These are phyloP conservation scores for Candida argentea DNA, from an alignment of 805 yeast species.

Conservation along the genomic window DNA sequence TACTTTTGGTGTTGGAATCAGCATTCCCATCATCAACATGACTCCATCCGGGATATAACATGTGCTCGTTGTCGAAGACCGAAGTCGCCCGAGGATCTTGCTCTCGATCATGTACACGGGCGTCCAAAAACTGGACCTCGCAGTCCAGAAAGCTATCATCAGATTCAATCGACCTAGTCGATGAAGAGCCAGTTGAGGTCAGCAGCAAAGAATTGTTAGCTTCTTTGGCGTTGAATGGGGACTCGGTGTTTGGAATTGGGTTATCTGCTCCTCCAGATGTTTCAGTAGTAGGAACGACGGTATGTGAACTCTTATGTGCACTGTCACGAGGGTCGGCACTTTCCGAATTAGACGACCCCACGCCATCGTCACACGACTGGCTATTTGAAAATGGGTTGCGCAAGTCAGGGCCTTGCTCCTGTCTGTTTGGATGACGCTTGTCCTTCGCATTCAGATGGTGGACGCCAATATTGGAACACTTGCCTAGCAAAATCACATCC, in stretches of 20 bases:
- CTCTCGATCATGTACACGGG: constrained; percentile 5
- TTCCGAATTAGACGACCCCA: neutral
- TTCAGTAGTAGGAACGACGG: neutral
- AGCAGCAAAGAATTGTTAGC: neutral
- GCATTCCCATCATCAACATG: constrained; percentile 7
- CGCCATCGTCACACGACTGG: too few species aligned
- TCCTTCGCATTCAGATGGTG: constrained; percentile 11
- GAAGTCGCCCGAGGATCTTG: constrained; percentile 15
- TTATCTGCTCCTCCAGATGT: neutral
- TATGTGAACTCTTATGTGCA: neutral
- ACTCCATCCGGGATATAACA: constrained; percentile 1
- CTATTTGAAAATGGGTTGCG: constrained; percentile 1
- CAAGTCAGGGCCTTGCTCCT: too few species aligned
- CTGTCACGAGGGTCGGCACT: too few species aligned
- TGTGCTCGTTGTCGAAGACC: constrained; percentile 19
- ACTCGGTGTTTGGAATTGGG: neutral
- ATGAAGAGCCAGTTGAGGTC: neutral
- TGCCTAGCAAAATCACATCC: constrained; percentile 44
- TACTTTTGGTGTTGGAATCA: constrained; percentile 11
- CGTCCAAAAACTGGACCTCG: constrained; percentile 22
- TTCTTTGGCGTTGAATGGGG: neutral
- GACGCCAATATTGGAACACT: constrained; percentile 28
- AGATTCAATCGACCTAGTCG: too few species aligned
- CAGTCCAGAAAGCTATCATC: constrained; percentile 6
- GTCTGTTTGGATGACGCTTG: too few species aligned